Base-by-base conservation (phyloP, 1,139 yeast species). In the Yamadazyma sp. region DNA sequence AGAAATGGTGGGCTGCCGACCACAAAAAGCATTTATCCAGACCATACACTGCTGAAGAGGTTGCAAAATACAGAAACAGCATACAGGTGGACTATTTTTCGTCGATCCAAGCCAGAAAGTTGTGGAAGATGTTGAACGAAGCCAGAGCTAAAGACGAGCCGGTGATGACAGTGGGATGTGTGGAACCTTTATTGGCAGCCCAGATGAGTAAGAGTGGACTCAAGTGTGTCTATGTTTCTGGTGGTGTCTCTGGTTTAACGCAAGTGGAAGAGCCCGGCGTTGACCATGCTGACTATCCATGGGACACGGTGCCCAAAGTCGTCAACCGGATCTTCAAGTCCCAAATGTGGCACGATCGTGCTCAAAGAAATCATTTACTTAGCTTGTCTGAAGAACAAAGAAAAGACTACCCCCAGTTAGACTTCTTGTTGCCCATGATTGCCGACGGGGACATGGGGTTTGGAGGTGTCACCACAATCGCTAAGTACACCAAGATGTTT, bases 391-490 rank as follows among this genome's bases (percentile, higher is more conserved):
- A 51, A 33, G 60, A 49, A 31, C 62, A 51, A 26, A 21, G 53
- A 39, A 32, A 39, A 59, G 56, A 35, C 42, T 52, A 26, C 61
- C 64, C 37, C 46, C 64, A 43, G 32, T 58, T 67, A 32, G 83
- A 80, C 48, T 79, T 77, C 51, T 52, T 80, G 48, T 64, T 80
- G 38, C 86, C 86, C 10, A 78, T 80, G 39, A 72, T 80, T 48
- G 86, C 86, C 4, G 86, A 80, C 51, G 86, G 76, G 8, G 86
- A 80, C 46, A 80, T 82, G 51, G 86, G 86, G 8, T 83, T 78
- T 53, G 86, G 86, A n/a, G 83, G 86, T 14, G 61, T 73, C 14
- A 77, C 82, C 2, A 73, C 84, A 0, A 81, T 80, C 14, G 77
- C 78, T 80, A 80, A 80, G 52, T 58, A 77, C 34, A 80, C 84